Conservation (phyloP, 106 monocot genomes). For the Allium sativum region DNA sequence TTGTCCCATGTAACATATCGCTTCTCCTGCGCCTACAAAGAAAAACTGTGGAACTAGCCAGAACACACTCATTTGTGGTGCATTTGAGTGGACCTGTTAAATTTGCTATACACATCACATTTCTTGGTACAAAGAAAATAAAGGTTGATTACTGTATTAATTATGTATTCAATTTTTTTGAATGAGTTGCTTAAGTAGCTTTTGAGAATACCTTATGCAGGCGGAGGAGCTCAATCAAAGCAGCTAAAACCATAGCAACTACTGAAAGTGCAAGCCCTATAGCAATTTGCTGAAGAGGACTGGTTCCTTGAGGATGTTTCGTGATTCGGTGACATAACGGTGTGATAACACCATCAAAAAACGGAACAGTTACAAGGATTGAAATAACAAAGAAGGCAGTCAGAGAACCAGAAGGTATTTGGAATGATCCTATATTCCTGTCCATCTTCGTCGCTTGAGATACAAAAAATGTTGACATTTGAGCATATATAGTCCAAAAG, state of each 20-base stretch:
- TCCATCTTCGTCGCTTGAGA: conserved; percentile 55
- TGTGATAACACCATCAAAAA: conserved; percentile 40
- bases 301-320: conserved; percentile 33
- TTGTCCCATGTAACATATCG: conserved; percentile 55
- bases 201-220: background rate
- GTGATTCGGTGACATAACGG: conserved; percentile 32
- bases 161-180: too few relatives aligned
- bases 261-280: conserved; percentile 27
- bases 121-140: too few relatives aligned
- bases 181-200: too few relatives aligned
- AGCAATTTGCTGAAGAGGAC: conserved; percentile 38
- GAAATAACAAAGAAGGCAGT: conserved; percentile 55
- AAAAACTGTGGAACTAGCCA: conserved; percentile 59
- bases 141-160: too few relatives aligned
- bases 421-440: conserved; percentile 28
- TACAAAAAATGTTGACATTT: conserved; percentile 64
- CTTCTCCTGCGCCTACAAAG: conserved; percentile 55
- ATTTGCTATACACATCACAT: too few relatives aligned
- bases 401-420: conserved; percentile 54
- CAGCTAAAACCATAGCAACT: conserved; percentile 45
- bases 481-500: conserved; percentile 69
- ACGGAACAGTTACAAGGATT: conserved; percentile 47
- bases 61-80: conserved; percentile 32
- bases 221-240: conserved; percentile 25
- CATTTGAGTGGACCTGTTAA: background rate